phyloP scores from a whole-genome alignment of 2,329 filamentous ascomycete species.

The Xylaria sp. region DNA sequence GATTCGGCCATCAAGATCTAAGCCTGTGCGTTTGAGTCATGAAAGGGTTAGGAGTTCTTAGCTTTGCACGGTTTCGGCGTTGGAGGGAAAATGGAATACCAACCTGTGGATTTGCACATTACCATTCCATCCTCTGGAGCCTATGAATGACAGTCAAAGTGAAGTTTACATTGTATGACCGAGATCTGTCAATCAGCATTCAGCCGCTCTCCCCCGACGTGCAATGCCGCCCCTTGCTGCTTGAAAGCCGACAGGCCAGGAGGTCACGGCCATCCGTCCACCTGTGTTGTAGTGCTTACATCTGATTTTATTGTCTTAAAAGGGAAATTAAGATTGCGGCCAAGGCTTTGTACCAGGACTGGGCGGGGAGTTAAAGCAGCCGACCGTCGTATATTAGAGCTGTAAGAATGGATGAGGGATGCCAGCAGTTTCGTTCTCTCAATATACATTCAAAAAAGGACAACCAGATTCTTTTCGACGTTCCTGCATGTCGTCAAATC shows the following conservation, averaged over 20 bases:
- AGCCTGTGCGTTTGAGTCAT: conserved; percentile 44
- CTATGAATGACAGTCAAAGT: conserved; percentile 46
- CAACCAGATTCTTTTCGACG: neutral
- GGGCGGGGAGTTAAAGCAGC: neutral
- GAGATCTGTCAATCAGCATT: conserved; percentile 8
- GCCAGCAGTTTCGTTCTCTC: neutral
- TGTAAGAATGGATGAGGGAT: neutral
- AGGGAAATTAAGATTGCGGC: neutral
- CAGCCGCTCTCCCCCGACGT: conserved; percentile 7
- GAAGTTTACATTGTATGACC: conserved; percentile 41
- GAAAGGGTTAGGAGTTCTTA: conserved; percentile 50
- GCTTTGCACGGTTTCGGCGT: conserved; percentile 53
- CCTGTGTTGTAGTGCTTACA: neutral
- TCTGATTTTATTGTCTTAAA: neutral
- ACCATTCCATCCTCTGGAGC: conserved; percentile 46
- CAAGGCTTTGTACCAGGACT: neutral
- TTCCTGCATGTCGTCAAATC: conserved; percentile 10
- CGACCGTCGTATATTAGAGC: neutral
- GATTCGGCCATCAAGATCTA: conserved; percentile 99
- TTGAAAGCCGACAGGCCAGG: neutral
- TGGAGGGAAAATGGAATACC: conserved; percentile 54
- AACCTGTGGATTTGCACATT: conserved; percentile 52
- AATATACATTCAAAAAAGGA: conserved; percentile 2
- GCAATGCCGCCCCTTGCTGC: neutral
- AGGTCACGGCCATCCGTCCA: neutral